Evolutionary conservation across 1,284 basidiomycete species (phyloP).

Genomic region (Rhodotorula sp.): DNA sequence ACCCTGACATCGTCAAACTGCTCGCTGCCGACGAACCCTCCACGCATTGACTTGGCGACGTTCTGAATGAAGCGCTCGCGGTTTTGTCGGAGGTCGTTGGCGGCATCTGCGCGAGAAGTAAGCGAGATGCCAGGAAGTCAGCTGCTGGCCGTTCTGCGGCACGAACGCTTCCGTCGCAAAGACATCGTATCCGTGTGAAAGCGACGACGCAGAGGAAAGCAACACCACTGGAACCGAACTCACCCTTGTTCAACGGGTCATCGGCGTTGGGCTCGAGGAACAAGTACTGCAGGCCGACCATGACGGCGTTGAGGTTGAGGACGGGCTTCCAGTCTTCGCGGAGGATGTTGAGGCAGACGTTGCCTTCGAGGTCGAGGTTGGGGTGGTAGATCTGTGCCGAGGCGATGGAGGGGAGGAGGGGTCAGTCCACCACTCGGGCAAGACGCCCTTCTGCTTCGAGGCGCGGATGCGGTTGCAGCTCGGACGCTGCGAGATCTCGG

Average conservation of each 20-base stretch:
- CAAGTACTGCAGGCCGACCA: constrained; percentile 96
- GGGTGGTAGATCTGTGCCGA: constrained; percentile 91
- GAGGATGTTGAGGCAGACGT: constrained; percentile 71
- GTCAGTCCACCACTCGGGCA: not conserved
- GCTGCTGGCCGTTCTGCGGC: not conserved
- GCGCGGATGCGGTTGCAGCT: no score
- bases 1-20: constrained; percentile 70
- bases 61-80: constrained; percentile 75
- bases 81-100: constrained; percentile 82
- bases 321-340: constrained; percentile 99
- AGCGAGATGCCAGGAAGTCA: not conserved
- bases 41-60: constrained; percentile 79
- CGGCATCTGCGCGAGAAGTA: constrained; percentile 75
- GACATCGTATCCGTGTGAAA: fast-evolving
- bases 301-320: constrained; percentile 91
- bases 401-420: not conserved
- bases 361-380: constrained; percentile 84
- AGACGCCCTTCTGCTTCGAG: not conserved
- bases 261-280: constrained; percentile 99
- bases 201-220: not conserved
- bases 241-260: constrained; percentile 97
- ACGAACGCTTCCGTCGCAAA: not conserved
- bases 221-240: constrained; percentile 40
- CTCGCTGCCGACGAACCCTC: constrained; percentile 69
- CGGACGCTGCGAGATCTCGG: no score